Conservation (phyloP, 2,329 filamentous ascomycete genomes). For the Myriangium duriaei region DNA sequence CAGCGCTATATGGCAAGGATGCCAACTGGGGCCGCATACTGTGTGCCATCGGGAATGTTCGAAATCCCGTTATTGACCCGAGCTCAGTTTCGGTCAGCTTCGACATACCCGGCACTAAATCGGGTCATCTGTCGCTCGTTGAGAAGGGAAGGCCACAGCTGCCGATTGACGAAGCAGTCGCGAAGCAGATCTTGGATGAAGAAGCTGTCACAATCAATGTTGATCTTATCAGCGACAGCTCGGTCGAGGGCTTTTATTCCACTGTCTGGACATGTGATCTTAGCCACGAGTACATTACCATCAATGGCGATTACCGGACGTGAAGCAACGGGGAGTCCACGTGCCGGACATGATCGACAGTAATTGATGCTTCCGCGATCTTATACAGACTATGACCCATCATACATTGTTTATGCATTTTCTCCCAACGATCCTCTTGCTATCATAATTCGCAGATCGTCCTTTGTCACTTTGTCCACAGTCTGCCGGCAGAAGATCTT, state of each 20-base stretch:
- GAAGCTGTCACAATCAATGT: slow-evolving; percentile 73
- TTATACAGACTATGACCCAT: no score
- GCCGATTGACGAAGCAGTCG: slow-evolving; percentile 61
- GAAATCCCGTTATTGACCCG: slow-evolving; percentile 52
- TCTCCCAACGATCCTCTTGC: no score
- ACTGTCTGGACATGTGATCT: slow-evolving; percentile 81
- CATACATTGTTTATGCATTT: no score
- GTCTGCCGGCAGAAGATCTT: no score
- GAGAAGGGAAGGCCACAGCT: slow-evolving; percentile 59
- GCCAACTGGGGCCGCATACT: slow-evolving; percentile 98
- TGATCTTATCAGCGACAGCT: slow-evolving; percentile 29
- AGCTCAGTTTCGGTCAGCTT: slow-evolving; percentile 68
- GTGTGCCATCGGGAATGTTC: slow-evolving; percentile 79
- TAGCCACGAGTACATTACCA: slow-evolving; percentile 67
- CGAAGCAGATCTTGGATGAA: slow-evolving; percentile 62
- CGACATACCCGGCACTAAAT: slow-evolving; percentile 56
- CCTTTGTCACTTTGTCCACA: no score
- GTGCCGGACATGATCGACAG: no score
- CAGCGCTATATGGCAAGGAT: slow-evolving; percentile 89
- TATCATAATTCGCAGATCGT: no score
- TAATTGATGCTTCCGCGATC: no score
- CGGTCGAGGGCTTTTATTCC: slow-evolving; percentile 37
- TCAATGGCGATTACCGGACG: slow-evolving; percentile 56
- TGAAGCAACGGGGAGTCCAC: no score
- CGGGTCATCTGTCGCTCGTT: slow-evolving; percentile 63